Conservation (phyloP, 768 basidiomycete species). For the Leucosporidium yakuticum region DNA sequence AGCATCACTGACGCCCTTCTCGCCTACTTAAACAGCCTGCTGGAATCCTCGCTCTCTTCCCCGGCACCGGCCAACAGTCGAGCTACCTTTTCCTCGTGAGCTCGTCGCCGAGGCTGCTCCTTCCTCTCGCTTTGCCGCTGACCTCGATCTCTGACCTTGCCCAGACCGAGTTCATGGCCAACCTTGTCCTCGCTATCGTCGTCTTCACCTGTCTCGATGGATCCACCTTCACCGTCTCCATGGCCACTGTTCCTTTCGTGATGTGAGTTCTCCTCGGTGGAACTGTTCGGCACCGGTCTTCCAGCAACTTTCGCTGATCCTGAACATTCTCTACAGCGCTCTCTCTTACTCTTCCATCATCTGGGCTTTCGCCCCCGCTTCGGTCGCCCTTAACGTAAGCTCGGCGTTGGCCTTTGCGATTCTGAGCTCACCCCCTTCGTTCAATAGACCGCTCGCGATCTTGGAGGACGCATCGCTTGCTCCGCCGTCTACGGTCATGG, state of each 20-base stretch:
- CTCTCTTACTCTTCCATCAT: constrained; percentile 27
- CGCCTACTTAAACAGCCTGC: constrained; percentile 18
- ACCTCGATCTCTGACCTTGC: neutral
- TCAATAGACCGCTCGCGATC: neutral
- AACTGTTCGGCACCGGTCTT: neutral
- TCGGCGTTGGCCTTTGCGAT: neutral
- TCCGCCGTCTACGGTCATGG: neutral
- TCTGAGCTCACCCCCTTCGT: neutral
- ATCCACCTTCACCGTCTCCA: constrained; percentile 29
- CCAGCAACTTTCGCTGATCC: neutral
- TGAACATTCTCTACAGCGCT: neutral
- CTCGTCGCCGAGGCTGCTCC: neutral
- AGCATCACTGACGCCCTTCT: no score
- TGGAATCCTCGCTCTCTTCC: constrained; percentile 26
- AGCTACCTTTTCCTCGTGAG: constrained; percentile 17
- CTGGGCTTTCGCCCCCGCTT: constrained; percentile 10
- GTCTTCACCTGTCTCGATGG: constrained; percentile 36
- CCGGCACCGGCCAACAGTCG: constrained; percentile 3
- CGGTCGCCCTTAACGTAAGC: constrained; percentile 29
- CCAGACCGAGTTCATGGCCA: constrained; percentile 30
- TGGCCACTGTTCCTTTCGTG: constrained; percentile 26
- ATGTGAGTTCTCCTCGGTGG: constrained; percentile 21
- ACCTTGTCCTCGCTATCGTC: constrained; percentile 33
- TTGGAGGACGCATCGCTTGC: constrained; percentile 3
- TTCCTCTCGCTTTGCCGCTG: no score